Evolutionary conservation across 352 stramenopile species (phyloP).

Genomic region (Globisporangium alternatum): DNA sequence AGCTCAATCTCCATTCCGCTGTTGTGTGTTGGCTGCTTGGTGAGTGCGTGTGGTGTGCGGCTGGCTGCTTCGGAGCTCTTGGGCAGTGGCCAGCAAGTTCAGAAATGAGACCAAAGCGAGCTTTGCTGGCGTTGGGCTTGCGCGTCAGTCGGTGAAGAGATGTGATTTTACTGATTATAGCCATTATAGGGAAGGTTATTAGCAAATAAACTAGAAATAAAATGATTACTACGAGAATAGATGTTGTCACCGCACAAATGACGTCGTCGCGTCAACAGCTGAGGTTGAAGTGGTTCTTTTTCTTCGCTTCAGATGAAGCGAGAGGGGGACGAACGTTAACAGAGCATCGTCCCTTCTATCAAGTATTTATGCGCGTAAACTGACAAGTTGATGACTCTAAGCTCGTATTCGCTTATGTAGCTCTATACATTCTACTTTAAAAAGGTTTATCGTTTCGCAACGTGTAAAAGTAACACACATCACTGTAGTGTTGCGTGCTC

Average conservation of each 20-base stretch:
- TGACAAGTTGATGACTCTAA: neutral
- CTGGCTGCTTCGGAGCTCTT: slow-evolving; percentile 2
- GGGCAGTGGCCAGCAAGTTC: slow-evolving; percentile 18
- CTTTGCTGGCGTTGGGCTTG: slow-evolving; percentile 4
- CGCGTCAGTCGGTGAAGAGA: neutral
- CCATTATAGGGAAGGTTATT: too few relatives aligned
- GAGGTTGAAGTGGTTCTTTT: slow-evolving; percentile 27
- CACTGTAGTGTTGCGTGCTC: neutral
- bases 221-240: slow-evolving; percentile 22
- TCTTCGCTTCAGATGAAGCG: neutral
- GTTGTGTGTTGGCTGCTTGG: neutral
- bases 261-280: slow-evolving; percentile 27
- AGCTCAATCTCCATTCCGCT: slow-evolving; percentile 21
- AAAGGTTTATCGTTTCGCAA: neutral
- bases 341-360: neutral
- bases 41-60: neutral
- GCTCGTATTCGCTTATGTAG: neutral
- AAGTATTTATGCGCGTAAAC: neutral
- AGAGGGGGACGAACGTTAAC: slow-evolving; percentile 1
- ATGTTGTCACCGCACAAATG: slow-evolving; percentile 23
- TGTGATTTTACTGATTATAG: neutral
- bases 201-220: too few relatives aligned
- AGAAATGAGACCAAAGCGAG: slow-evolving; percentile 18
- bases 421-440: neutral
- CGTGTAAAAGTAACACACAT: neutral